phyloP scores from a whole-genome alignment of 2,329 filamentous ascomycete species.

The Helminthosporium solani region DNA sequence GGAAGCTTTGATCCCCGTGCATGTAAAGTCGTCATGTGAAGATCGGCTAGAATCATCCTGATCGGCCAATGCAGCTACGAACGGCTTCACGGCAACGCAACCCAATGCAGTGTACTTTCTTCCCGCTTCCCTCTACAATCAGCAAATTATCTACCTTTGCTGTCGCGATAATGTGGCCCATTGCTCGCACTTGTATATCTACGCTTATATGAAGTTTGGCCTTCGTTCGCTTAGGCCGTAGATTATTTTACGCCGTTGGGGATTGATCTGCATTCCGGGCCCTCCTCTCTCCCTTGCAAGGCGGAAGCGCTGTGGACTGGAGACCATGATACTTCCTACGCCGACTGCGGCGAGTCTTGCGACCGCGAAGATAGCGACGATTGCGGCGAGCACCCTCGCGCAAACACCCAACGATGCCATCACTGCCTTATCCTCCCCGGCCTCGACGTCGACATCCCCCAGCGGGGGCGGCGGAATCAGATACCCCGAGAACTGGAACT shows the following conservation, averaged over 20 bases:
- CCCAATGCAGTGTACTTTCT: neutral
- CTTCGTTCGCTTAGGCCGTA: slow-evolving; percentile 2
- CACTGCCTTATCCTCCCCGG: slow-evolving; percentile 5
- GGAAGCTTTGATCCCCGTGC: slow-evolving; percentile 8
- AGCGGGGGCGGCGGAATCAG: slow-evolving; percentile 14
- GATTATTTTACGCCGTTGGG: slow-evolving; percentile 2
- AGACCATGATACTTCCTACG: slow-evolving; percentile 28
- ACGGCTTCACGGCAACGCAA: slow-evolving; percentile 9
- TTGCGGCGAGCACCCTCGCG: neutral
- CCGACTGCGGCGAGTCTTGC: slow-evolving; percentile 27
- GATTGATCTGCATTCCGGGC: too few species aligned
- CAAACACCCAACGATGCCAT: slow-evolving; percentile 3
- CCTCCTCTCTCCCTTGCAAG: slow-evolving; percentile 14
- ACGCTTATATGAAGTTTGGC: slow-evolving; percentile 9
- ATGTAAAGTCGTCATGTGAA: slow-evolving; percentile 17
- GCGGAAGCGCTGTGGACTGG: slow-evolving; percentile 2
- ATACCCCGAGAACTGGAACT: slow-evolving; percentile 68
- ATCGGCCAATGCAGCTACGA: slow-evolving; percentile 7
- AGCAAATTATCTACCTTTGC: neutral
- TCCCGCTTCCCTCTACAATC: neutral
- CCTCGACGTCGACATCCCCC: slow-evolving; percentile 7
- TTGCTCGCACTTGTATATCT: slow-evolving; percentile 10
- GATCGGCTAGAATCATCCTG: slow-evolving; percentile 11
- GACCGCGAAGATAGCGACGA: slow-evolving; percentile 1
- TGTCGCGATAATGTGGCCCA: slow-evolving; percentile 16